Base-by-base conservation (phyloP, 2,329 filamentous ascomycete species). In the Xylaria sp. region DNA sequence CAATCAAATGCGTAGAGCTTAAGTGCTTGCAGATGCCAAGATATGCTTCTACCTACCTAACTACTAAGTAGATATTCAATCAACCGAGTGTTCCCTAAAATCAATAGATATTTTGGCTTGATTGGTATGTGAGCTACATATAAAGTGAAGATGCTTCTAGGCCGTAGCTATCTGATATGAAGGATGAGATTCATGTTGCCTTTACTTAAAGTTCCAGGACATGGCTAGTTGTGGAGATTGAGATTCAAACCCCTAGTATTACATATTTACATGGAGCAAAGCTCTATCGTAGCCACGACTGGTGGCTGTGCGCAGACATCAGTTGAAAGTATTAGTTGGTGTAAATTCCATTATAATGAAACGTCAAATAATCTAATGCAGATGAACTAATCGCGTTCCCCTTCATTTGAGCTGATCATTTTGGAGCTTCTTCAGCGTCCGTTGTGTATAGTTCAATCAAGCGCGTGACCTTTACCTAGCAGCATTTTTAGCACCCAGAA, bases 21-120 rank as follows among this genome's bases (percentile, higher is more conserved):
- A 61, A 61, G 58, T 61, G 58, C 29, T 61, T 61, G 58, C 58
- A 61, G 38, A 50, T 52, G 45, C 49, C 57, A 57, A 54, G 53
- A 34, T 20, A 19, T 21, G 34, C 6, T 24, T 26, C 42, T 5
- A 18, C 20, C 16, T 9, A 5, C 19, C 7, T 46, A 39, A 21
- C 2, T 40, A 8, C 22, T 17, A 16, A n/a, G n/a, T n/a, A n/a
- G n/a, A 17, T 20, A 37, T 34, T 21, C 17, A 17, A 34, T 34
- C 16, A 34, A 34, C 29, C 29, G 11, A 13, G 29, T 34, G 16
- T 13, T 34, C 16, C 29, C 11, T 34, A 7, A 6, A 26, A 26
- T 9, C 5, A 26, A 26, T 26, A 9, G 9, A 26, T 26, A 26
- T 6, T 26, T 9, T 9, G 24, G 5, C 5, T 26, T 34, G 29